phyloP scores from a whole-genome alignment of 371 early-diverging fungal species.

The Saksenaea vasiformis region DNA sequence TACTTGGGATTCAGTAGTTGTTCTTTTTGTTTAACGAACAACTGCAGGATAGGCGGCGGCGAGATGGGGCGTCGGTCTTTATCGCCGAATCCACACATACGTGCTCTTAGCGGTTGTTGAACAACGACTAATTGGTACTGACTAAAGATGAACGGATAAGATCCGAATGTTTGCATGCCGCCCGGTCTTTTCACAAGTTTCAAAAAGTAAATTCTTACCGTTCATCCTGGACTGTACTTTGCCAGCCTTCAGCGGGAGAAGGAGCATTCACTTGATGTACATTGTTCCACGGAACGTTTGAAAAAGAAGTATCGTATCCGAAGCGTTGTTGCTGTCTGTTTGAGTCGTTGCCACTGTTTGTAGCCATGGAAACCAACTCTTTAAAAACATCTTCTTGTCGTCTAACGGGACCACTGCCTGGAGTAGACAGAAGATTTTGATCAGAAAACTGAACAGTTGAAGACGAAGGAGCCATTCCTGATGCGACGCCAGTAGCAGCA shows the following conservation, averaged over 20 bases:
- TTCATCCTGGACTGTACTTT: not conserved
- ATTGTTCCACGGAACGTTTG: not conserved
- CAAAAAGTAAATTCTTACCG: conserved; percentile 1
- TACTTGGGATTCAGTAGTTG: conserved; percentile 9
- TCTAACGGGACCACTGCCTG: not conserved
- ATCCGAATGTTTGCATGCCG: not conserved
- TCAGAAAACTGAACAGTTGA: not conserved
- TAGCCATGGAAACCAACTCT: conserved; percentile 1
- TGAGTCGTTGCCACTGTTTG: not conserved
- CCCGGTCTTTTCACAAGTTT: not conserved
- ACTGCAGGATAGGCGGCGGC: conserved; percentile 68
- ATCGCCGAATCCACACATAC: conserved; percentile 74
- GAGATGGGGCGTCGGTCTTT: conserved; percentile 73
- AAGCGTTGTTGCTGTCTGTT: not conserved
- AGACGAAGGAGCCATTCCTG: not conserved
- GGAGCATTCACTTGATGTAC: not conserved
- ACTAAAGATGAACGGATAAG: not conserved
- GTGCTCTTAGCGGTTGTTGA: conserved; percentile 68
- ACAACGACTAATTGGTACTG: conserved; percentile 35
- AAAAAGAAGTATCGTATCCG: not conserved
- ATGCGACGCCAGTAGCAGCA: not conserved
- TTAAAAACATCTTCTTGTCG: not conserved
- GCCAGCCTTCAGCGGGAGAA: not conserved
- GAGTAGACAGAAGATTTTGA: not conserved
- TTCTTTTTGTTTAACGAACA: conserved; percentile 28